phyloP scores from a whole-genome alignment of 352 stramenopile genomes.

The Phytophthora tentaculata region DNA sequence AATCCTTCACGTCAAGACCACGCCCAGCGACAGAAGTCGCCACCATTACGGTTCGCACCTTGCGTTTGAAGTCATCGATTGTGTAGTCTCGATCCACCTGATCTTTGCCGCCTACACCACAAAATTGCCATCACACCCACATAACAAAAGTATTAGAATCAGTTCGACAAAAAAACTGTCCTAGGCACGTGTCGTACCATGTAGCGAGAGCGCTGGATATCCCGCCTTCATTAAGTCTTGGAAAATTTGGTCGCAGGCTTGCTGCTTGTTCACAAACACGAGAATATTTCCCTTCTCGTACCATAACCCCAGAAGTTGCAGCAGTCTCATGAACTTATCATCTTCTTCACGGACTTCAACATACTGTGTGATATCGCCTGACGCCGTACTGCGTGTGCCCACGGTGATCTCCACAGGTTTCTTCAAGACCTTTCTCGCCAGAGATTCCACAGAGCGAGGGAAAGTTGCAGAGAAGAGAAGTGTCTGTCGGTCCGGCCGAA shows the following conservation, averaged over 20 bases:
- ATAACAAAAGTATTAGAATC: slow-evolving; percentile 18
- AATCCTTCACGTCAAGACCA: slow-evolving; percentile 98
- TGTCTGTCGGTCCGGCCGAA: slow-evolving; percentile 91
- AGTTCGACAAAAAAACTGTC: neutral
- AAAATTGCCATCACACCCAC: neutral
- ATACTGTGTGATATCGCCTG: slow-evolving; percentile 97
- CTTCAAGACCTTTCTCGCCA: slow-evolving; percentile 91
- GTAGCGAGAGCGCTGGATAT: slow-evolving; percentile 96
- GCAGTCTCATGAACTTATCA: slow-evolving; percentile 98
- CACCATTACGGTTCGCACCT: slow-evolving; percentile 93
- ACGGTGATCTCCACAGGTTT: slow-evolving; percentile 98
- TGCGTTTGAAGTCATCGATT: slow-evolving; percentile 99
- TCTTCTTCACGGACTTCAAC: slow-evolving; percentile 98
- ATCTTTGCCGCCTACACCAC: slow-evolving; percentile 94
- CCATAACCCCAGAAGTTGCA: slow-evolving; percentile 96
- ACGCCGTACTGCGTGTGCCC: slow-evolving; percentile 95
- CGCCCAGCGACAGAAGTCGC: slow-evolving; percentile 97
- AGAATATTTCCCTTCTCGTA: slow-evolving; percentile 98
- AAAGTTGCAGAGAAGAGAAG: slow-evolving; percentile 99
- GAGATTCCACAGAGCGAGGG: slow-evolving; percentile 91
- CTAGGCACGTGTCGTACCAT: slow-evolving; percentile 67
- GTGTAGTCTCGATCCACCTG: slow-evolving; percentile 99
- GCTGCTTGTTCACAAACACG: slow-evolving; percentile 99
- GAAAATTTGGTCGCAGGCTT: slow-evolving; percentile 96
- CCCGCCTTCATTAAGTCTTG: slow-evolving; percentile 96